Base-by-base conservation (phyloP, 192 early-diverging fungal genomes). In the Lobosporangium transversale region DNA sequence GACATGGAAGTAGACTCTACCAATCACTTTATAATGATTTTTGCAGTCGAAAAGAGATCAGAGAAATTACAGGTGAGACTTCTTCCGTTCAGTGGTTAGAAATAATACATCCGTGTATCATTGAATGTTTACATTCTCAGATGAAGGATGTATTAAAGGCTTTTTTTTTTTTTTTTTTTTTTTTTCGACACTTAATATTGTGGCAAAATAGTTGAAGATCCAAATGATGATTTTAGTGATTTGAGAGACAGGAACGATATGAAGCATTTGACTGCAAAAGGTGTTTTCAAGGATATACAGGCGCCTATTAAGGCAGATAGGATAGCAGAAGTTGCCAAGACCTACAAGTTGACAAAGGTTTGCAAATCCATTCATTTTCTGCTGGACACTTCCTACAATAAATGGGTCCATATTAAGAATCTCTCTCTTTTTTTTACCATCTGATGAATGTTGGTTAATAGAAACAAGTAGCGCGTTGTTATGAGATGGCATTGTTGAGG, bases 201-300 rank as follows among this genome's bases (percentile, higher is more conserved):
- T n/a, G n/a, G n/a, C n/a, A n/a, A n/a, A n/a, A 58, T 85, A 73
- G 97, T 98, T 12, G 97, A 98, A 76, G 95, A 97, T 70, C 95
- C 95, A 5, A 97, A 94, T 68, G 95, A 97, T 53, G 87, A 83
- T 0, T 98, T 97, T 68, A 84, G 84, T 53, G 92, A 92, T 61
- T 73, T 98, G 76, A 87, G 97, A 4, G 97, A 98, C 58, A 86
- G 87, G 62, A 90, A 89, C 68, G 97, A 97, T 69, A 78, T 95
- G 78, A 79, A 82, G 27, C 78, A 79, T 24, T 80, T 98, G 45
- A 60, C 87, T 8, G 58, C 84, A 1, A 75, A 84, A 10, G 75
- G 81, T 6, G 87, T 83, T 3, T 90, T 93, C 49, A 85, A 86
- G 26, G 83, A 83, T 7, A 51, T 96, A 7, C 48, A 74, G 27